Conservation (phyloP, 768 basidiomycete genomes). For the Rhizopogon vulgaris region DNA sequence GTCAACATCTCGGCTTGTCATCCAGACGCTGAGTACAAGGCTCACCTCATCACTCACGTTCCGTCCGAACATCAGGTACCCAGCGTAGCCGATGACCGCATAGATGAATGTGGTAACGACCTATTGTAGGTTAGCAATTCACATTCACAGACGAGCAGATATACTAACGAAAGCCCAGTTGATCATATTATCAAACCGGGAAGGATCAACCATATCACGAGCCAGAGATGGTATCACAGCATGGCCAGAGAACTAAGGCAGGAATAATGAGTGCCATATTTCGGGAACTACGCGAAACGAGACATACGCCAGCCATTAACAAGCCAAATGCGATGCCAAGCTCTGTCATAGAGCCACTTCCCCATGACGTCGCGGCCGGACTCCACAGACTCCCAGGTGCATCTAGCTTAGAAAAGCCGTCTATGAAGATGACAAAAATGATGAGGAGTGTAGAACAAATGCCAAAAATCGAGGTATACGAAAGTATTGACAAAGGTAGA, state of each 20-base stretch:
- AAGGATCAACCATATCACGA: conserved; percentile 82
- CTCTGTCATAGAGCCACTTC: conserved; percentile 44
- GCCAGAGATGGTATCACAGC: conserved; percentile 88
- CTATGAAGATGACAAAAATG: conserved; percentile 70
- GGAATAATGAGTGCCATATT: not conserved
- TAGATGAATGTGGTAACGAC: conserved; percentile 57
- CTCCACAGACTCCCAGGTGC: conserved; percentile 78
- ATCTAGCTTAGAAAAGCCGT: conserved; percentile 69
- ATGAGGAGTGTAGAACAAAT: conserved; percentile 74
- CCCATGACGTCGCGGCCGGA: conserved; percentile 63
- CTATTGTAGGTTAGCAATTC: conserved; percentile 26
- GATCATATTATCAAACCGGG: conserved; percentile 74
- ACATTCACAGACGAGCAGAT: not conserved
- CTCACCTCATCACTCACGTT: conserved; percentile 74
- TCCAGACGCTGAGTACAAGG: not conserved
- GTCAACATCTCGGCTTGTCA: not conserved
- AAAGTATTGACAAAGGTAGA: conserved; percentile 79
- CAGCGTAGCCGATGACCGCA: conserved; percentile 66
- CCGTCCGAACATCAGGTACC: conserved; percentile 89
- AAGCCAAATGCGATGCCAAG: conserved; percentile 82
- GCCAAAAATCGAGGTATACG: conserved; percentile 83
- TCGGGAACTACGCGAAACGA: not conserved
- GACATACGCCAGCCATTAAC: conserved; percentile 82
- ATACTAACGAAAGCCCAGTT: conserved; percentile 76
- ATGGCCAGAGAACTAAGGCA: conserved; percentile 76